Percentiles rank a stretch among this genome's conserved stretches.
Evolutionary conservation across 2,329 filamentous ascomycete species (phyloP).

Genomic region (Pseudogymnoascus sp.): DNA sequence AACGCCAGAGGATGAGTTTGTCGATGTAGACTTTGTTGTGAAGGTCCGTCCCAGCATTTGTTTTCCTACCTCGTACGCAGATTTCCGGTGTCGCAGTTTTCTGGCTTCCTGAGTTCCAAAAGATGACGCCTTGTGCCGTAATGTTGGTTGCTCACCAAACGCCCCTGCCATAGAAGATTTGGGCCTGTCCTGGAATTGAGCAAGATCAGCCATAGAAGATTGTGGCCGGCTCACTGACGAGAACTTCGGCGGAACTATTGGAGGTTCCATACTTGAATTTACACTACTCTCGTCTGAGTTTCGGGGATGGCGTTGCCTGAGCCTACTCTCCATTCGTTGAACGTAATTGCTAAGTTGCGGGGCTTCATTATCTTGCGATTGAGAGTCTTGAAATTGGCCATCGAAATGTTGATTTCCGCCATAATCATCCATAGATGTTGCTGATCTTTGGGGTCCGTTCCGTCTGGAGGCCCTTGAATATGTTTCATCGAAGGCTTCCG

Average conservation of each 20-base stretch:
- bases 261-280: constrained; percentile 14
- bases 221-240: constrained; percentile 7
- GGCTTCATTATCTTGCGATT: constrained; percentile 54
- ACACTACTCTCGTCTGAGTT: constrained; percentile 8
- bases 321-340: constrained; percentile 78
- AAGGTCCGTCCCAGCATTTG: constrained; percentile 68
- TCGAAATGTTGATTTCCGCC: constrained; percentile 37
- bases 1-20: constrained; percentile 66
- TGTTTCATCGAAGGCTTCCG: constrained; percentile 65
- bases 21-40: constrained; percentile 80
- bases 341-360: constrained; percentile 80
- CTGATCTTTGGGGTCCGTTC: constrained; percentile 43
- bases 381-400: constrained; percentile 25
- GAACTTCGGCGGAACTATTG: constrained; percentile 38
- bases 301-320: constrained; percentile 34
- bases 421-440: constrained; percentile 67
- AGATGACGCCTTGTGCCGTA: not conserved
- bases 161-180: constrained; percentile 50
- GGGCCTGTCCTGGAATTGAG: constrained; percentile 41
- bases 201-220: constrained; percentile 18
- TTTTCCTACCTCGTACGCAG: constrained; percentile 68
- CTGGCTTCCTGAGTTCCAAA: constrained; percentile 4
- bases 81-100: constrained; percentile 58
- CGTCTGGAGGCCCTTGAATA: constrained; percentile 25
- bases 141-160: constrained; percentile 29